A percentile compares a stretch with the other conserved stretches of the same genome.
Conservation (phyloP, 177 flowering plant species). For the Tripterygium wilfordii region DNA sequence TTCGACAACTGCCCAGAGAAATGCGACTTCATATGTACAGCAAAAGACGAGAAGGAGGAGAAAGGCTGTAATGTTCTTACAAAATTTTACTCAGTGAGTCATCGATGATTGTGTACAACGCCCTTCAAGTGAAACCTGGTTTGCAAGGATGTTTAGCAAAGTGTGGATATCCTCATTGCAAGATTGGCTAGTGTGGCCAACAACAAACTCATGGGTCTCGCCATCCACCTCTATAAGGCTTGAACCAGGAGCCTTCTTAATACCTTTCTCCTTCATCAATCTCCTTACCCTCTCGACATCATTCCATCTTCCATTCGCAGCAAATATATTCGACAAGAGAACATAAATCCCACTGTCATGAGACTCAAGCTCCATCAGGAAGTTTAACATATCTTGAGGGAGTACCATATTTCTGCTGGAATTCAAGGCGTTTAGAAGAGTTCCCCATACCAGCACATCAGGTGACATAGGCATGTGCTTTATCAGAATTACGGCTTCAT, state of each 20-base stretch:
- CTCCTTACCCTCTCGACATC: slow-evolving; percentile 40
- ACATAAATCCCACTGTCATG: slow-evolving; percentile 52
- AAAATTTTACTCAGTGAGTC: slow-evolving; percentile 1
- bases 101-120: slow-evolving; percentile 2
- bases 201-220: slow-evolving; percentile 39
- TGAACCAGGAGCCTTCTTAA: slow-evolving; percentile 48
- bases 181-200: slow-evolving; percentile 32
- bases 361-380: slow-evolving; percentile 28
- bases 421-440: slow-evolving; percentile 50
- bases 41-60: too few species aligned
- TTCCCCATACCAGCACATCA: slow-evolving; percentile 50
- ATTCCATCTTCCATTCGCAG: slow-evolving; percentile 42
- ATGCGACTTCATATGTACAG: too few species aligned
- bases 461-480: slow-evolving; percentile 40
- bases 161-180: slow-evolving; percentile 23
- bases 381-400: slow-evolving; percentile 18
- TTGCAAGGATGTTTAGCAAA: slow-evolving; percentile 19
- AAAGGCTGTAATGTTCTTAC: too few species aligned
- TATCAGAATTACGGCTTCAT: slow-evolving; percentile 38
- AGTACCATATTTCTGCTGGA: slow-evolving; percentile 32
- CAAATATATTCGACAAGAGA: slow-evolving; percentile 50
- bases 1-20: too few species aligned
- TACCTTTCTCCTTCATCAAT: slow-evolving; percentile 43
- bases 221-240: slow-evolving; percentile 49
- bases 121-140: slow-evolving; percentile 14